These are phyloP conservation scores for Trichoderma sp. DNA, from an alignment of 2,329 filamentous ascomycete species.

Conservation along the genomic window DNA sequence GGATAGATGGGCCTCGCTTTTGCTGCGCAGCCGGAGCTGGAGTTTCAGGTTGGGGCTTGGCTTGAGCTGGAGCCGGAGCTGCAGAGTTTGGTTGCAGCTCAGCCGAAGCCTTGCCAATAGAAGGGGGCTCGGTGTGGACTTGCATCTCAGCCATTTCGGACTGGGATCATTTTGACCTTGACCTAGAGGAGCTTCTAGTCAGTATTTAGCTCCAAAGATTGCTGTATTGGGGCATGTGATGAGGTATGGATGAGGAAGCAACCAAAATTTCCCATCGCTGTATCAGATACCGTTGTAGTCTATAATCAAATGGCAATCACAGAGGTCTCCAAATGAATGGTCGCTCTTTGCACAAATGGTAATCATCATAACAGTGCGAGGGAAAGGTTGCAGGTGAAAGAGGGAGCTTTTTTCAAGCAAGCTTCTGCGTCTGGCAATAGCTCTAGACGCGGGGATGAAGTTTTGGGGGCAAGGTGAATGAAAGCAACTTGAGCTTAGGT, in stretches of 20 bases:
- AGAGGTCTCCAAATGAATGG: slow-evolving; percentile 60
- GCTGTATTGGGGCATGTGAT: neutral
- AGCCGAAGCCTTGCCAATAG: slow-evolving; percentile 29
- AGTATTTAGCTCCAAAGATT: slow-evolving; percentile 11
- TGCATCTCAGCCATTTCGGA: slow-evolving; percentile 50
- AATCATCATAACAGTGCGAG: slow-evolving; percentile 62
- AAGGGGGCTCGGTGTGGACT: slow-evolving; percentile 33
- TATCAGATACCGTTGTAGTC: slow-evolving; percentile 99
- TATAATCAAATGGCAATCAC: slow-evolving; percentile 69
- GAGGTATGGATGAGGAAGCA: slow-evolving; percentile 8
- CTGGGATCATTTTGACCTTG: slow-evolving; percentile 53
- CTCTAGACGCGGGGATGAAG: neutral
- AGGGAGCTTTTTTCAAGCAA: neutral
- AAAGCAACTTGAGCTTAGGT: neutral
- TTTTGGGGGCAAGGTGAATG: neutral
- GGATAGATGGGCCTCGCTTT: slow-evolving; percentile 52
- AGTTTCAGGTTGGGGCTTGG: slow-evolving; percentile 32
- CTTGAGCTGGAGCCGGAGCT: slow-evolving; percentile 32
- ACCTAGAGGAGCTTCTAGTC: slow-evolving; percentile 12
- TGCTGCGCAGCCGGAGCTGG: slow-evolving; percentile 34
- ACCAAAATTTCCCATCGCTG: slow-evolving; percentile 32
- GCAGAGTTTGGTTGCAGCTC: slow-evolving; percentile 28
- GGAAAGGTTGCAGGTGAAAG: neutral
- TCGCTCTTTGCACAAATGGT: slow-evolving; percentile 61
- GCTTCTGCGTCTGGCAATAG: neutral